phyloP scores from a whole-genome alignment of 2,329 filamentous ascomycete genomes.

The Penicillium digitatum region DNA sequence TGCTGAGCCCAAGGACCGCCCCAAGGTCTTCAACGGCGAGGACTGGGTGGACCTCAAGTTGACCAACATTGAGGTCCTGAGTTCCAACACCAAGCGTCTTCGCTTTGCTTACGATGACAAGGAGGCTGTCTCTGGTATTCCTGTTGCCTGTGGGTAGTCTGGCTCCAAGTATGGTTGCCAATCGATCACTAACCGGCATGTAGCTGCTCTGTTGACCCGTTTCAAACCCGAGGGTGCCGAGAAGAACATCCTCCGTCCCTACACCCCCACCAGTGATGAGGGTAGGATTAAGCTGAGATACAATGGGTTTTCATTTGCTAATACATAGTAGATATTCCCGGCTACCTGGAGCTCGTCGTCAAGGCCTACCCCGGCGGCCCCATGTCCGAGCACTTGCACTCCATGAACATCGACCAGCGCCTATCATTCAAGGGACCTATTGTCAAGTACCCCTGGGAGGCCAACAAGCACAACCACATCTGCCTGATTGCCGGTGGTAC shows the following conservation, averaged over 20 bases:
- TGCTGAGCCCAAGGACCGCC: constrained; percentile 35
- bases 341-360: constrained; percentile 81
- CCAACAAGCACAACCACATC: constrained; percentile 87
- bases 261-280: constrained; percentile 88
- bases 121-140: constrained; percentile 77
- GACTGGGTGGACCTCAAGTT: constrained; percentile 81
- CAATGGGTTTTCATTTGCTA: neutral
- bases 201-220: constrained; percentile 79
- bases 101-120: constrained; percentile 81
- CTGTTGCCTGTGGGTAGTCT: constrained; percentile 62
- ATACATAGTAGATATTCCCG: constrained; percentile 58
- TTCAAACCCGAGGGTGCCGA: constrained; percentile 77
- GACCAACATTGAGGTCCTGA: constrained; percentile 71
- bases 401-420: constrained; percentile 72
- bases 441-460: constrained; percentile 82
- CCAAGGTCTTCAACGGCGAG: constrained; percentile 70
- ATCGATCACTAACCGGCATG: constrained; percentile 9
- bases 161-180: neutral
- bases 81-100: constrained; percentile 92
- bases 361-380: constrained; percentile 88
- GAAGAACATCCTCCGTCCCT: constrained; percentile 85
- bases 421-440: constrained; percentile 94
- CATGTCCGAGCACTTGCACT: constrained; percentile 87
- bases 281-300: constrained; percentile 44
- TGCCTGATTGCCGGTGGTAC: constrained; percentile 78